These are phyloP conservation scores for Coprinopsis cinerea DNA, from an alignment of 768 basidiomycete species.

Conservation along the genomic window DNA sequence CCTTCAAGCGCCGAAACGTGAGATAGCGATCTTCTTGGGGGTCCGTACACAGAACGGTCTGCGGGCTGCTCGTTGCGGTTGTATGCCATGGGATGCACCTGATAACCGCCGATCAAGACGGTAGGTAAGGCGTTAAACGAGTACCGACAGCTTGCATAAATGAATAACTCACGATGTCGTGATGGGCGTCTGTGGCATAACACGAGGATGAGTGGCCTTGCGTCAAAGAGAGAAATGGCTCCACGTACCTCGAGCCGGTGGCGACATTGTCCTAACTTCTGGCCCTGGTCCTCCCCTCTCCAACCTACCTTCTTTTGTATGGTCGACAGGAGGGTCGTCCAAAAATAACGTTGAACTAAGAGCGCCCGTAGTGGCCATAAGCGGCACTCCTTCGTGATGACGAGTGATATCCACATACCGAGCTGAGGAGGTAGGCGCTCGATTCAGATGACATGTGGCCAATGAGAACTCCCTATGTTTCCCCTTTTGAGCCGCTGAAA, in stretches of 20 bases:
- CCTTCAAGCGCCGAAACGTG: constrained; percentile 1
- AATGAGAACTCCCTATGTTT: neutral
- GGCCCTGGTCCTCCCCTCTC: neutral
- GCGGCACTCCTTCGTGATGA: neutral
- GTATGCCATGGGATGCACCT: neutral
- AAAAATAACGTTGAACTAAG: neutral
- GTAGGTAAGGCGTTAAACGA: neutral
- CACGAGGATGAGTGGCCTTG: neutral
- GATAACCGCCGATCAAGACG: neutral
- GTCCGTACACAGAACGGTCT: neutral
- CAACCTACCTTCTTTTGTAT: constrained; percentile 2
- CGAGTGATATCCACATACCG: neutral
- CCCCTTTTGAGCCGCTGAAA: constrained; percentile 2
- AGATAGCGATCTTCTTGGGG: neutral
- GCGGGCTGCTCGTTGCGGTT: neutral
- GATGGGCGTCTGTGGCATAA: neutral
- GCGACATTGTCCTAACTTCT: neutral
- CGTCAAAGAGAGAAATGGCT: neutral
- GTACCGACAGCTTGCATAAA: too few species aligned
- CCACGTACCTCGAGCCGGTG: neutral
- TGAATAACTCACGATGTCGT: constrained; percentile 1
- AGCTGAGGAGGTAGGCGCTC: constrained; percentile 5
- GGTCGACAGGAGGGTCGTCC: neutral
- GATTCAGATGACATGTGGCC: constrained; percentile 1
- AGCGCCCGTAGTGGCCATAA: neutral